Evolutionary conservation across 176 grass and related monocot genomes (phyloP).

Genomic region (Luzula sylvatica): DNA sequence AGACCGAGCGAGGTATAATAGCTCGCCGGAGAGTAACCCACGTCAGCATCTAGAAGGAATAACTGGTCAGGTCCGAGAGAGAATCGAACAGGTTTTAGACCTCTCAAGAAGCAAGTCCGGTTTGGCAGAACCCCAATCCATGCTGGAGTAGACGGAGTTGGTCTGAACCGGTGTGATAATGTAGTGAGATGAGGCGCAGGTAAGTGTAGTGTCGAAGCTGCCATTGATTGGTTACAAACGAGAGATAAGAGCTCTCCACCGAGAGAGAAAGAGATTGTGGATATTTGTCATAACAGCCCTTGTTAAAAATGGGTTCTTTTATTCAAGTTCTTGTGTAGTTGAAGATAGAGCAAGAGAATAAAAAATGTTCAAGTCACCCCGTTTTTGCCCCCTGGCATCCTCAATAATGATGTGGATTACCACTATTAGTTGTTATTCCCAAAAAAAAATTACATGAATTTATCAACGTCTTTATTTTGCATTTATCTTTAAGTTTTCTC

Average conservation of each 20-base stretch:
- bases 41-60: constrained; percentile 44
- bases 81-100: constrained; percentile 19
- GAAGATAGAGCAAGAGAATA: constrained; percentile 7
- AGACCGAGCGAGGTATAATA: constrained; percentile 96
- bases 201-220: constrained; percentile 23
- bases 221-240: constrained; percentile 14
- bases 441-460: no score
- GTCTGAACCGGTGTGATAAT: not conserved
- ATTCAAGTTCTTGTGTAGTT: not conserved
- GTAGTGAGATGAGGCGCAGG: not conserved
- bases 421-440: no score
- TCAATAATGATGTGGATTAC: no score
- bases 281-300: constrained; percentile 13
- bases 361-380: not conserved
- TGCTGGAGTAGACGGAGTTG: not conserved
- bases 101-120: not conserved
- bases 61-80: constrained; percentile 43
- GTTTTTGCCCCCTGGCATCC: no score
- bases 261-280: not conserved
- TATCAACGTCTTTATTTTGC: no score
- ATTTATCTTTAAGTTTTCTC: no score
- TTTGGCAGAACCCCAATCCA: not conserved
- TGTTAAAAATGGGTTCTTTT: constrained; percentile 5
- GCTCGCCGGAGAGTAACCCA: constrained; percentile 89
- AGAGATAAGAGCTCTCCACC: not conserved